Conservation (phyloP, 2,329 filamentous ascomycete species). For the Talaromyces sp. region DNA sequence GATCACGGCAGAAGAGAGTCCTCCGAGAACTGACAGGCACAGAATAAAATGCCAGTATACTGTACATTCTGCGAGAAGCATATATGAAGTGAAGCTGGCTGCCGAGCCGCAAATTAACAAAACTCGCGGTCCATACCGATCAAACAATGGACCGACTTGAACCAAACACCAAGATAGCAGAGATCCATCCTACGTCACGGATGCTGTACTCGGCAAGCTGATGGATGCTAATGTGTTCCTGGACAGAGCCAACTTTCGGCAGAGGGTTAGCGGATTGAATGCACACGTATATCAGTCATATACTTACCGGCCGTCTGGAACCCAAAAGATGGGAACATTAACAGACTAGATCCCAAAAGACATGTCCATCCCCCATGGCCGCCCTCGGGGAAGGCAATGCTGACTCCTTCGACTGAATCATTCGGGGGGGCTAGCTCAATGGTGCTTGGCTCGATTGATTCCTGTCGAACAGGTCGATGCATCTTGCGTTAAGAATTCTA, state of each 20-base stretch:
- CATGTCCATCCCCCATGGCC: constrained; percentile 35
- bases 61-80: constrained; percentile 47
- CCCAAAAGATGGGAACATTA: constrained; percentile 43
- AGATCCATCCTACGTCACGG: constrained; percentile 50
- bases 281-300: not conserved
- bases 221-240: constrained; percentile 46
- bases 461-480: not conserved
- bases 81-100: constrained; percentile 40
- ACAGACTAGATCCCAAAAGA: constrained; percentile 33
- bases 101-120: constrained; percentile 39
- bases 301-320: constrained; percentile 41
- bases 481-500: no score
- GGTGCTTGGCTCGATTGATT: not conserved
- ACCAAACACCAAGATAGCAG: constrained; percentile 47
- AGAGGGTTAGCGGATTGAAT: not conserved
- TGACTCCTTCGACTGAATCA: not conserved
- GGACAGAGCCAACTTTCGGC: constrained; percentile 44
- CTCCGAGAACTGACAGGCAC: constrained; percentile 35
- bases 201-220: constrained; percentile 44
- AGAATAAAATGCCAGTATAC: constrained; percentile 50
- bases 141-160: constrained; percentile 49
- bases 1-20: constrained; percentile 33
- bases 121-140: constrained; percentile 45
- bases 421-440: not conserved
- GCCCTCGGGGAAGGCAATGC: not conserved